Conservation (phyloP, 176 grass and related monocot genomes). For the Poa pratensis region DNA sequence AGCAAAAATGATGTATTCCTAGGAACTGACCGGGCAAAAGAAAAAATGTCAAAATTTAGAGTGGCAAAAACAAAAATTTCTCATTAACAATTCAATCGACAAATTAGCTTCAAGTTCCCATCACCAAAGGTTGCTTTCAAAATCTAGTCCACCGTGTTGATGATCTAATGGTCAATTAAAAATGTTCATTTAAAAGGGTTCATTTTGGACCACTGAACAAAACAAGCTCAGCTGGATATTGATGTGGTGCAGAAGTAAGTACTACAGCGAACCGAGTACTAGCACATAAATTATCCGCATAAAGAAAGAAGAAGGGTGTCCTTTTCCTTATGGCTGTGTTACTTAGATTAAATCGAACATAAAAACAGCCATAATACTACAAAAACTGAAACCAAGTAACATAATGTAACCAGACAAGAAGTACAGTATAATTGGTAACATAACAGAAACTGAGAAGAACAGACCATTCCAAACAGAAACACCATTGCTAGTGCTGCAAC, state of each 20-base stretch:
- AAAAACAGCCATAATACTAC: not conserved
- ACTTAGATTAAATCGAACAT: not conserved
- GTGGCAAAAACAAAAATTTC: no score
- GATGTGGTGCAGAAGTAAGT: not conserved
- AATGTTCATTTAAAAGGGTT: not conserved
- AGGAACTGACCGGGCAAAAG: no score
- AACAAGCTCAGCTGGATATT: not conserved
- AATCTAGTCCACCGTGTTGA: conserved; percentile 5
- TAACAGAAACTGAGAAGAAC: conserved; percentile 29
- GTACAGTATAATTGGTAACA: conserved; percentile 8
- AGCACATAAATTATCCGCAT: not conserved
- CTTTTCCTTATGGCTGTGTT: not conserved
- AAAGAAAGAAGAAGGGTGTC: not conserved
- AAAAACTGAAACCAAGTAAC: not conserved
- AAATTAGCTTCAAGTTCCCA: not conserved
- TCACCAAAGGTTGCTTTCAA: not conserved
- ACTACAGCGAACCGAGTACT: not conserved
- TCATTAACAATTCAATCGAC: not conserved
- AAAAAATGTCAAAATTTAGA: no score
- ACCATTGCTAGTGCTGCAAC: conserved; percentile 79
- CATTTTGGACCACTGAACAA: not conserved
- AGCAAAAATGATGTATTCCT: no score
- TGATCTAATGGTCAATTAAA: conserved; percentile 1
- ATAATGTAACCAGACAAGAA: not conserved
- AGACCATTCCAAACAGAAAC: conserved; percentile 97